A percentile compares a stretch with the other conserved stretches of the same genome.
These are phyloP conservation scores for Clarireedia hainanense DNA, from an alignment of 2,329 filamentous ascomycete species.

Conservation along the genomic window DNA sequence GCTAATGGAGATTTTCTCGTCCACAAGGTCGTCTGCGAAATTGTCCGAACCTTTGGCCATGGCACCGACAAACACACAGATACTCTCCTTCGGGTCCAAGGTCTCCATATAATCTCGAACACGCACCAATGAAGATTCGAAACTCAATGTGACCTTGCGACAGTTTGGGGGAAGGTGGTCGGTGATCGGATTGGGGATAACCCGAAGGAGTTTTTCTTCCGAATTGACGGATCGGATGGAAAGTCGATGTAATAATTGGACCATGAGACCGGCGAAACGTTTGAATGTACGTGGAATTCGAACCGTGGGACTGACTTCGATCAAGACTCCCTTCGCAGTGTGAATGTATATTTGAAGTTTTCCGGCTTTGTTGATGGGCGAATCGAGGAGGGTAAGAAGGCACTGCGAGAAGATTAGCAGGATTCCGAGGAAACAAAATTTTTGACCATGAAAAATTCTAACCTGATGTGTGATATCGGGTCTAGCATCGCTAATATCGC, in stretches of 20 bases:
- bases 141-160: slow-evolving; percentile 94
- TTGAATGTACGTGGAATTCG: slow-evolving; percentile 98
- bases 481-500: slow-evolving; percentile 94
- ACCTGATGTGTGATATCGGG: slow-evolving; percentile 99
- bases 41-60: slow-evolving; percentile 97
- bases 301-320: slow-evolving; percentile 96
- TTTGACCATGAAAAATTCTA: slow-evolving; percentile 31
- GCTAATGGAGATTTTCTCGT: slow-evolving; percentile 97
- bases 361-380: slow-evolving; percentile 96
- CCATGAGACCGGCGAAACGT: slow-evolving; percentile 97
- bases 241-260: slow-evolving; percentile 89
- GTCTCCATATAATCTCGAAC: slow-evolving; percentile 82
- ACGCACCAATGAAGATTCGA: slow-evolving; percentile 80
- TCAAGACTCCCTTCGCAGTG: slow-evolving; percentile 92
- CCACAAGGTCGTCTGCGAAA: slow-evolving; percentile 89
- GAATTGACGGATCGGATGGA: slow-evolving; percentile 96
- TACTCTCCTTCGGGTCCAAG: slow-evolving; percentile 76
- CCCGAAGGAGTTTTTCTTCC: slow-evolving; percentile 92
- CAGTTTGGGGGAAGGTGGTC: slow-evolving; percentile 96
- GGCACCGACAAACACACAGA: slow-evolving; percentile 94
- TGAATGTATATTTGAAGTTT: slow-evolving; percentile 98
- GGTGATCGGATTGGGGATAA: slow-evolving; percentile 97
- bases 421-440: slow-evolving; percentile 12
- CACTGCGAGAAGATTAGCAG: slow-evolving; percentile 52
- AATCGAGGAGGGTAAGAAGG: slow-evolving; percentile 92